Evolutionary conservation across 257 asterid species (phyloP).

Genomic region (Fraxinus anomala): DNA sequence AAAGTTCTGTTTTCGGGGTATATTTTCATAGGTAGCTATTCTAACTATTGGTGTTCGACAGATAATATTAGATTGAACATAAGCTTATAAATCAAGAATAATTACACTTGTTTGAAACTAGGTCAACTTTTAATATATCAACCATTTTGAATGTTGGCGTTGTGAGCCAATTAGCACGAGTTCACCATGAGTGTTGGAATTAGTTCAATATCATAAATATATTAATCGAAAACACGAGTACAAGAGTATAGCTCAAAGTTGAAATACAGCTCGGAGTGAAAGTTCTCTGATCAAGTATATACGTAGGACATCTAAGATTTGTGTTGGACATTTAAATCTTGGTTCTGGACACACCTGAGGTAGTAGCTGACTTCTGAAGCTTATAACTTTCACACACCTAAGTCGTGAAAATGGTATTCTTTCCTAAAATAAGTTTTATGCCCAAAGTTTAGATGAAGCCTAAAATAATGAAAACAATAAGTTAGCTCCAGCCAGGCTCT

Average conservation of each 20-base stretch:
- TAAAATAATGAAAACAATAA: not conserved
- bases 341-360: not conserved
- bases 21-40: not conserved
- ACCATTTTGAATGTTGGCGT: not conserved
- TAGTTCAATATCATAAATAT: not conserved
- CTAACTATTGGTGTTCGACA: not conserved
- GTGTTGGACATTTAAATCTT: too few relatives aligned
- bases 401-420: not conserved
- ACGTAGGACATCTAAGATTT: not conserved
- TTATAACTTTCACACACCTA: not conserved
- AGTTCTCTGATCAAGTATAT: not conserved
- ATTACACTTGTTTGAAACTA: not conserved
- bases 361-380: not conserved
- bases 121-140: not conserved
- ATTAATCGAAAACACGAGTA: not conserved
- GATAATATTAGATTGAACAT: not conserved
- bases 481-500: slow-evolving; percentile 4
- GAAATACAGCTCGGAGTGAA: not conserved
- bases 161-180: not conserved
- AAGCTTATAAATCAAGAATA: not conserved
- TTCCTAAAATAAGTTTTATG: not conserved
- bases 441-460: slow-evolving; percentile 5
- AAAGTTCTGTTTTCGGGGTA: not conserved
- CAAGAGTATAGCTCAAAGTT: not conserved
- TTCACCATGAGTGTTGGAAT: not conserved